Evolutionary conservation across 306 rosid species (phyloP).

Genomic region (Glycine soja): DNA sequence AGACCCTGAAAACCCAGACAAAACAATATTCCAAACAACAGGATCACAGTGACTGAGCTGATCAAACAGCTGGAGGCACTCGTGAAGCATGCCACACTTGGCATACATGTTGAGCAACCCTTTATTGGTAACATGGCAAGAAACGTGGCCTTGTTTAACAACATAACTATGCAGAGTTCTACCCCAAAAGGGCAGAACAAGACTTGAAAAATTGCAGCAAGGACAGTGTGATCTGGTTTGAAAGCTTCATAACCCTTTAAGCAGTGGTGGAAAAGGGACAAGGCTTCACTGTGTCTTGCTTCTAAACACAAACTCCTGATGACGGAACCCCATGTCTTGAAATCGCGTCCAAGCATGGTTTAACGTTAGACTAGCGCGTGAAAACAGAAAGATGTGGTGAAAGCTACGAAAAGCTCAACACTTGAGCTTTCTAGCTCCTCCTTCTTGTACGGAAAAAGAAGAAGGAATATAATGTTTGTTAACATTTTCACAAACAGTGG

Average conservation of each 20-base stretch:
- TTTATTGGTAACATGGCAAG: slow-evolving; percentile 71
- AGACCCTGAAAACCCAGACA: slow-evolving; percentile 73
- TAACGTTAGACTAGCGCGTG: not conserved
- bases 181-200: slow-evolving; percentile 73
- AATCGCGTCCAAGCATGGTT: slow-evolving; percentile 55
- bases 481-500: slow-evolving; percentile 51
- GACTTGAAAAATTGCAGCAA: slow-evolving; percentile 75
- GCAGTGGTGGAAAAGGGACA: slow-evolving; percentile 60
- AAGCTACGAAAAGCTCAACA: slow-evolving; percentile 19
- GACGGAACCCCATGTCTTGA: slow-evolving; percentile 56
- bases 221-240: slow-evolving; percentile 60
- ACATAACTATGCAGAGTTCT: slow-evolving; percentile 67
- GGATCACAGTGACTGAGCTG: slow-evolving; percentile 64
- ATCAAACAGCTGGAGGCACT: slow-evolving; percentile 66
- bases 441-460: not conserved
- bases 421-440: slow-evolving; percentile 1
- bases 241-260: slow-evolving; percentile 48
- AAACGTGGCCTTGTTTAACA: slow-evolving; percentile 71
- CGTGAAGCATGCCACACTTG: slow-evolving; percentile 71
- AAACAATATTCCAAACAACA: slow-evolving; percentile 83
- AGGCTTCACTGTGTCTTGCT: slow-evolving; percentile 60
- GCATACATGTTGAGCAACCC: slow-evolving; percentile 89
- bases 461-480: not conserved
- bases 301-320: slow-evolving; percentile 56
- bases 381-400: not conserved